A percentile compares a stretch with the other conserved stretches of the same genome.
Evolutionary conservation across 257 asterid genomes (phyloP).

Genomic region (Thymus mandschuricus): DNA sequence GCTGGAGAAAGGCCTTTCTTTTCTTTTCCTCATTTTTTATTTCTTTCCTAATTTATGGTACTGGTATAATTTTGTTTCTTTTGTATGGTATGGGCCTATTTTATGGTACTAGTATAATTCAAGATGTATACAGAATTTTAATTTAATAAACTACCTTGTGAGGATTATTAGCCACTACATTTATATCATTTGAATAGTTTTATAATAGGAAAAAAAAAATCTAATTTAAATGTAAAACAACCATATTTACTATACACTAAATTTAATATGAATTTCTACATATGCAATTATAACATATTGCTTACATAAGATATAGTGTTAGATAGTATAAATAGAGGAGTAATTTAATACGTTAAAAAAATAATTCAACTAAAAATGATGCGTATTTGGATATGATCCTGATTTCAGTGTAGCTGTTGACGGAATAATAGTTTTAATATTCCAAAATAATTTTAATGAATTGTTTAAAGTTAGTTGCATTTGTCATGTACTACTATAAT

Average conservation of each 20-base stretch:
- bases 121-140: too few species aligned
- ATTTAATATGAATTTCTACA: too few species aligned
- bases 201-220: background rate
- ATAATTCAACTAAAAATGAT: too few species aligned
- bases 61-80: background rate
- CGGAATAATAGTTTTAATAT: background rate
- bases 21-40: background rate
- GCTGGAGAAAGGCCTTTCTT: slow-evolving; percentile 25
- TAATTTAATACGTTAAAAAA: too few species aligned
- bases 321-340: too few species aligned
- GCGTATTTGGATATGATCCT: too few species aligned
- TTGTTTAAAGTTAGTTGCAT: background rate
- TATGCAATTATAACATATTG: too few species aligned
- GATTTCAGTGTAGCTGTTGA: background rate
- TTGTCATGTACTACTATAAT: background rate
- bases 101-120: too few species aligned
- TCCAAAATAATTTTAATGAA: background rate
- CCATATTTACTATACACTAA: background rate
- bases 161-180: background rate
- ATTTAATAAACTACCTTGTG: background rate
- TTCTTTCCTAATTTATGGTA: too few species aligned
- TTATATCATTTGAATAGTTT: background rate
- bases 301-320: too few species aligned
- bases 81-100: background rate
- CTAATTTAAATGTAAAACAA: background rate